A percentile compares a stretch with the other conserved stretches of the same genome.
These are phyloP conservation scores for Metschnikowia cerradonensis DNA, from an alignment of 805 yeast species.

Conservation along the genomic window DNA sequence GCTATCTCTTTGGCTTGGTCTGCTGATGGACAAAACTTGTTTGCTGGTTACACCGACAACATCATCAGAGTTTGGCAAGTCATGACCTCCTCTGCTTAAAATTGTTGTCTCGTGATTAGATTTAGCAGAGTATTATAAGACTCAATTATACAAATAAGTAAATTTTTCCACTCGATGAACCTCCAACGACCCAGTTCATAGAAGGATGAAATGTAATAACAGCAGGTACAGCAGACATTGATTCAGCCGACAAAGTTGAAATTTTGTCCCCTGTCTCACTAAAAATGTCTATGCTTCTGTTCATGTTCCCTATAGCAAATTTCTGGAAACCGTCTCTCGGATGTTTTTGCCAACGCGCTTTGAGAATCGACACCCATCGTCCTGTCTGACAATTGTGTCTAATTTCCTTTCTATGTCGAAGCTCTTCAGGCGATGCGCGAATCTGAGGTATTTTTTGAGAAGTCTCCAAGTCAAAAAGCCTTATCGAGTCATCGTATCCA, in stretches of 20 bases:
- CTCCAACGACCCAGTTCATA: slow-evolving; percentile 88
- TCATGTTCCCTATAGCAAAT: slow-evolving; percentile 92
- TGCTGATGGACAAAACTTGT: slow-evolving; percentile 98
- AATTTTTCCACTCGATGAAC: slow-evolving; percentile 89
- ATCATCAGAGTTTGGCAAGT: slow-evolving; percentile 99
- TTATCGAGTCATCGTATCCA: slow-evolving; percentile 57
- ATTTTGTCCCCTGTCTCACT: slow-evolving; percentile 71
- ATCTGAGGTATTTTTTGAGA: not conserved
- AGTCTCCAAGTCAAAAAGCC: slow-evolving; percentile 9
- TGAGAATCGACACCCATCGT: slow-evolving; percentile 90
- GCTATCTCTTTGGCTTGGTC: slow-evolving; percentile 99
- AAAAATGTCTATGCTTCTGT: slow-evolving; percentile 78
- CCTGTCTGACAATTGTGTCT: slow-evolving; percentile 96
- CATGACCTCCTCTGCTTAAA: slow-evolving; percentile 72
- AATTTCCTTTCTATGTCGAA: slow-evolving; percentile 25
- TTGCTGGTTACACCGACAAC: slow-evolving; percentile 99
- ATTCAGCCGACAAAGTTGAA: slow-evolving; percentile 60
- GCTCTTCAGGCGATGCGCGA: not conserved
- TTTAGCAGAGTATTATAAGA: not conserved
- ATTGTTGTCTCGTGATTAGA: not conserved
- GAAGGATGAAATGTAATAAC: slow-evolving; percentile 80
- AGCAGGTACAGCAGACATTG: slow-evolving; percentile 90
- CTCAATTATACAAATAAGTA: slow-evolving; percentile 47
- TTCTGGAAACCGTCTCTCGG: slow-evolving; percentile 74
- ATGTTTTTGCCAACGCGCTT: slow-evolving; percentile 77